Conservation (phyloP, 768 basidiomycete genomes). For the Trichaptum fuscoviolaceum region DNA sequence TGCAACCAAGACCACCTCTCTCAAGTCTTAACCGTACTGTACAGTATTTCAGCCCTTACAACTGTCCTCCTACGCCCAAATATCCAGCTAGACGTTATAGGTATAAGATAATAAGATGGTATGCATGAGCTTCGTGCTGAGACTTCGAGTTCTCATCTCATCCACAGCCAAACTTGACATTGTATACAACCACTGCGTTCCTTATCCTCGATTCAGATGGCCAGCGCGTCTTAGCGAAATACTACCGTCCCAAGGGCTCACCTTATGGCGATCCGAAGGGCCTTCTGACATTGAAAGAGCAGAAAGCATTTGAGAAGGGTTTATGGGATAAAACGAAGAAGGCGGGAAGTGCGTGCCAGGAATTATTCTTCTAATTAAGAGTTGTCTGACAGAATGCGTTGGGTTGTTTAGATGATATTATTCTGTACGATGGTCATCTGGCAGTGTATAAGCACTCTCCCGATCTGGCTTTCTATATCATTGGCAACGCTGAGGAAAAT, state of each 20-base stretch:
- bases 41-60: no score
- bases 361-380: neutral
- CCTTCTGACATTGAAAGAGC: constrained; percentile 77
- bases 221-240: constrained; percentile 91
- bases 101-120: neutral
- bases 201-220: constrained; percentile 94
- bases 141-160: neutral
- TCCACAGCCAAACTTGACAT: constrained; percentile 61
- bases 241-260: constrained; percentile 74
- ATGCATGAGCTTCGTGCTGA: neutral
- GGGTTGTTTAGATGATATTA: constrained; percentile 75
- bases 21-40: no score
- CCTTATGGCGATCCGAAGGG: constrained; percentile 58
- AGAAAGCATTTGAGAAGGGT: constrained; percentile 92
- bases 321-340: constrained; percentile 96
- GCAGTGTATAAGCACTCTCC: constrained; percentile 92
- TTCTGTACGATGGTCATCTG: constrained; percentile 85
- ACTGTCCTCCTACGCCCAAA: neutral
- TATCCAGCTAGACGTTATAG: neutral
- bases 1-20: neutral
- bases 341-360: constrained; percentile 61
- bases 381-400: constrained; percentile 1
- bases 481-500: constrained; percentile 84
- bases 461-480: constrained; percentile 92
- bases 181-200: constrained; percentile 85